phyloP scores from a whole-genome alignment of 2,329 filamentous ascomycete species.

The Metarhizium robertsii region DNA sequence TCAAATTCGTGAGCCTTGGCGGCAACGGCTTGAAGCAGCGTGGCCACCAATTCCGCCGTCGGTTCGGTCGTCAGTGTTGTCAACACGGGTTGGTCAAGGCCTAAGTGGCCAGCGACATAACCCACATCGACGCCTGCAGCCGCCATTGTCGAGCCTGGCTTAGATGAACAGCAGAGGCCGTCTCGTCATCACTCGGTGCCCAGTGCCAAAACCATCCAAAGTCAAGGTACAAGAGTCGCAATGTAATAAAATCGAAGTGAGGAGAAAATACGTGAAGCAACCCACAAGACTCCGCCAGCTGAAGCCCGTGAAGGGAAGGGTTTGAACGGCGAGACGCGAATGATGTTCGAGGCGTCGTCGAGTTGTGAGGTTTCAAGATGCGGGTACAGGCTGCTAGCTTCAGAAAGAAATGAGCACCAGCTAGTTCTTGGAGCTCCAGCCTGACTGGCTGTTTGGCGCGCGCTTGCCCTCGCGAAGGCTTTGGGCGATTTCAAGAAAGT shows the following conservation, averaged over 20 bases:
- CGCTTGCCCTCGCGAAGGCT: not conserved
- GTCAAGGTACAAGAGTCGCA: not conserved
- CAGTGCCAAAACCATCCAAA: slow-evolving; percentile 2
- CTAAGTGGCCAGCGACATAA: slow-evolving; percentile 64
- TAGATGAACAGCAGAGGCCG: slow-evolving; percentile 5
- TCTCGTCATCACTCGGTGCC: slow-evolving; percentile 8
- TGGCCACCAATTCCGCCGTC: slow-evolving; percentile 68
- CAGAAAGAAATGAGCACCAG: not conserved
- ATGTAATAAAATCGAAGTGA: not conserved
- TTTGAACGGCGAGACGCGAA: not conserved
- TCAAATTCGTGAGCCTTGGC: slow-evolving; percentile 77
- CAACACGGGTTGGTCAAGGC: slow-evolving; percentile 56
- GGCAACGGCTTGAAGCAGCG: slow-evolving; percentile 65
- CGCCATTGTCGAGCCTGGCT: slow-evolving; percentile 24
- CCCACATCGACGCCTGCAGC: slow-evolving; percentile 52
- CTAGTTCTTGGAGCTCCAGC: not conserved
- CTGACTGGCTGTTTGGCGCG: not conserved
- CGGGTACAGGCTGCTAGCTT: not conserved
- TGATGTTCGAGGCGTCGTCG: not conserved
- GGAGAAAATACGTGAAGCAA: not conserved
- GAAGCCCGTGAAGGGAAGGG: not conserved
- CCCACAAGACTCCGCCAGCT: not conserved
- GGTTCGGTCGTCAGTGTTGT: slow-evolving; percentile 54
- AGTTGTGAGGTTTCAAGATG: not conserved
- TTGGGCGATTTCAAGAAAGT: no score